Evolutionary conservation across 2,329 filamentous ascomycete genomes (phyloP), one percentile per base, ranked within the genome.

Genomic region (Diaporthe sp.): DNA sequence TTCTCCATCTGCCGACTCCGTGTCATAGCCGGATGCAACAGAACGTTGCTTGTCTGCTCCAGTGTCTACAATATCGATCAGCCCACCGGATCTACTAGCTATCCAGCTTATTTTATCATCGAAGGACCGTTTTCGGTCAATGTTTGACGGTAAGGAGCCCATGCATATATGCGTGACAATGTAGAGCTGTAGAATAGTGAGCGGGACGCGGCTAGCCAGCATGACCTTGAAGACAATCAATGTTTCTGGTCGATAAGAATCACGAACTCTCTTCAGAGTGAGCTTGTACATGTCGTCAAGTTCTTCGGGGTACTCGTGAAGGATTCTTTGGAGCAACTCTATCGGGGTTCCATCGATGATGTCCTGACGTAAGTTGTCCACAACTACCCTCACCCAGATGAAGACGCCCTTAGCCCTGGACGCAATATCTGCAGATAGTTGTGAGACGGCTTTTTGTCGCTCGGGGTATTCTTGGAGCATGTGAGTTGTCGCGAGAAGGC

Each of bases 391-490:
- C 10, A 60, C 31, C 57, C 57, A 60, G 4, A 60, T 39, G 13
- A 39, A 60, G 5, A 39, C 34, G 15, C 31, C 31, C 22, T 15
- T 60, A 1, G 57, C 57, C 17, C 5, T 13, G 1, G 4, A 39
- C 13, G 57, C 9, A 39, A 60, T 60, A 4, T 60, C 19, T 4
- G 57, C 3, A 2, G 22, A 39, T 7, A 60, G 2, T 15, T 39
- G 0, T 6, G 10, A 39, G 10, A 60, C 25, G 2, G 22, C 12
- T 1, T 3, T 15, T n/a, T 39, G n/a, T n/a, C n/a, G n/a, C n/a
- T n/a, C n/a, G n/a, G n/a, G n/a, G n/a, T n/a, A n/a, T n/a, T n/a
- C n/a, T n/a, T n/a, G n/a, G n/a, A n/a, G n/a, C n/a, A n/a, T n/a
- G n/a, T n/a, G n/a, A n/a, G n/a, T n/a, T n/a, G n/a, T n/a, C n/a